Conservation (phyloP, 305 asterid genomes). For the Fraxinus nigra region DNA sequence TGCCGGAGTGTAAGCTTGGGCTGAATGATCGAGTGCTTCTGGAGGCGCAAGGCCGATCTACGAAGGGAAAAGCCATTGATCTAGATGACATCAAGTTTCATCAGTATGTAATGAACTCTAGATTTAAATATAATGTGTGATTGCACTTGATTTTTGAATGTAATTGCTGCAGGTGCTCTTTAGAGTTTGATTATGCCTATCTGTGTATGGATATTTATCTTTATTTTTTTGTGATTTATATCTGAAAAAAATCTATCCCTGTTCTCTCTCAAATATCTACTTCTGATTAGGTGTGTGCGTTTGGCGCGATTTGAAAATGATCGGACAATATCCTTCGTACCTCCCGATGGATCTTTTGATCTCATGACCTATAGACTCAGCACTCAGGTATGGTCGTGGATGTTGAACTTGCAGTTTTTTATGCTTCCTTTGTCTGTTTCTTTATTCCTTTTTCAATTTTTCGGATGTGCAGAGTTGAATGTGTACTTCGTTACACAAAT, state of each 20-base stretch:
- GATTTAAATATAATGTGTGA: background rate
- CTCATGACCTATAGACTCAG: conserved; percentile 98
- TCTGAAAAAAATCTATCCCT: background rate
- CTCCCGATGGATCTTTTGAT: conserved; percentile 97
- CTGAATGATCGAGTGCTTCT: conserved; percentile 83
- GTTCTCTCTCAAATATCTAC: background rate
- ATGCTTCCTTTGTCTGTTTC: conserved; percentile 10
- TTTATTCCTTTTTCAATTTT: conserved; percentile 6
- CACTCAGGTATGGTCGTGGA: conserved; percentile 63
- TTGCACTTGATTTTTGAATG: background rate
- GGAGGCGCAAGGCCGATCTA: conserved; percentile 90
- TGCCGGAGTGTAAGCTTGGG: conserved; percentile 99
- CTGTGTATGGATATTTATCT: background rate
- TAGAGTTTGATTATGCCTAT: background rate
- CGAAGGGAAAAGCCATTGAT: conserved; percentile 96
- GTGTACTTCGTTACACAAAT: background rate
- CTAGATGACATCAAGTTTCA: conserved; percentile 96
- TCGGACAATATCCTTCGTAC: conserved; percentile 89
- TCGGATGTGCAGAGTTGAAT: conserved; percentile 5
- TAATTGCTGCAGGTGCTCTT: background rate
- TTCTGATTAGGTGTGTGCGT: conserved; percentile 77
- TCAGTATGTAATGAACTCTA: conserved; percentile 58
- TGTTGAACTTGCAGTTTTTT: conserved; percentile 3
- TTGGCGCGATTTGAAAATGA: conserved; percentile 93
- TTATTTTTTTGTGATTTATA: background rate